Percentiles rank a stretch among this genome's conserved stretches.
Conservation (phyloP, 2,329 filamentous ascomycete genomes). For the Aureobasidium sp. region DNA sequence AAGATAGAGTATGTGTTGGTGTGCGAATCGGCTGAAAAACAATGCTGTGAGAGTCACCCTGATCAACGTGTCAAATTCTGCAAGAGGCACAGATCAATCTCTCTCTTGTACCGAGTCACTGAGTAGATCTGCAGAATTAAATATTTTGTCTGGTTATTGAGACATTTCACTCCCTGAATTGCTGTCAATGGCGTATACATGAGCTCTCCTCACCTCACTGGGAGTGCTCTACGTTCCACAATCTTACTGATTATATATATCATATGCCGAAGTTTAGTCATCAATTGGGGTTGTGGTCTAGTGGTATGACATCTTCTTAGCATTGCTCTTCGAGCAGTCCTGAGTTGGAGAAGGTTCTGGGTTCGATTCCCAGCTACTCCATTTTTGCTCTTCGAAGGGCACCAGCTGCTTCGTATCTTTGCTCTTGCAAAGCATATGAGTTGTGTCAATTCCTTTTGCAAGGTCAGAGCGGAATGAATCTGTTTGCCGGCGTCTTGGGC, state of each 20-base stretch:
- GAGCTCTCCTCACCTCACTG: no score
- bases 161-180: no score
- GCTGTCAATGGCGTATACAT: no score
- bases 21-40: background rate
- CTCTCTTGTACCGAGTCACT: no score
- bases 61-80: background rate
- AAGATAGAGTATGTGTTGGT: background rate
- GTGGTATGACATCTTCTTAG: slow-evolving; percentile 11
- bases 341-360: slow-evolving; percentile 11
- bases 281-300: slow-evolving; percentile 7
- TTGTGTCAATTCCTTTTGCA: background rate
- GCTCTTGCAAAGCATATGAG: background rate
- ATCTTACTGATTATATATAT: background rate
- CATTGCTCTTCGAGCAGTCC: slow-evolving; percentile 2
- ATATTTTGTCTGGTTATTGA: no score
- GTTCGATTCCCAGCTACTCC: slow-evolving; percentile 11
- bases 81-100: no score
- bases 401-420: background rate
- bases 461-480: background rate
- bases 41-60: background rate
- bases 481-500: background rate
- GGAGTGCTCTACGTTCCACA: no score
- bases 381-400: background rate
- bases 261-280: background rate
- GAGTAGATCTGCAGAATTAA: no score